phyloP scores from a whole-genome alignment of 305 asterid genomes.

The Fraxinus paxiana region DNA sequence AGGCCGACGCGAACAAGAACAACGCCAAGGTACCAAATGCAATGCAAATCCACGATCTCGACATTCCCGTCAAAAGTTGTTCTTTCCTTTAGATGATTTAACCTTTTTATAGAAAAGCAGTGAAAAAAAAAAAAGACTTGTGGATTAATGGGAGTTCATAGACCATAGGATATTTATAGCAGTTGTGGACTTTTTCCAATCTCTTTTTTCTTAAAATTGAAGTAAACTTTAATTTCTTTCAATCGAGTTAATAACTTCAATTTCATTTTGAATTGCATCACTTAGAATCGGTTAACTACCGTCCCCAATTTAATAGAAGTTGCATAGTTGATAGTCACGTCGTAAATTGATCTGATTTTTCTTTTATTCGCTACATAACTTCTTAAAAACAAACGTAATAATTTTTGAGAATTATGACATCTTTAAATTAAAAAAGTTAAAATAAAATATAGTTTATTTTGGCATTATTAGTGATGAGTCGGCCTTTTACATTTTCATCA shows the following conservation, averaged over 20 bases:
- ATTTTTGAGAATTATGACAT: too few species aligned
- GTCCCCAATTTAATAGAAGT: not conserved
- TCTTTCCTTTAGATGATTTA: not conserved
- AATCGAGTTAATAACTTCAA: too few species aligned
- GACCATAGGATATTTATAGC: not conserved
- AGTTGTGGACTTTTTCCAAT: not conserved
- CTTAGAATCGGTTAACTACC: not conserved
- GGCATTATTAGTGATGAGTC: too few species aligned
- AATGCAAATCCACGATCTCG: conserved; percentile 44
- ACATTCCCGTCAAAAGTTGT: conserved; percentile 31
- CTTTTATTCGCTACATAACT: too few species aligned
- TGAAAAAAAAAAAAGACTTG: not conserved
- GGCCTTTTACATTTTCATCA: too few species aligned
- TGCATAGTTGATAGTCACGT: not conserved
- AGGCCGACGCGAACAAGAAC: conserved; percentile 38
- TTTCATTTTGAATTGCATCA: not conserved
- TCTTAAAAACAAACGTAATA: too few species aligned
- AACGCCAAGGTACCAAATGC: conserved; percentile 37
- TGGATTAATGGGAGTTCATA: not conserved
- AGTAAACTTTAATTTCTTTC: too few species aligned
- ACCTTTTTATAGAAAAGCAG: not conserved
- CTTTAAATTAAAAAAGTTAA: too few species aligned
- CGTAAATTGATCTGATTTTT: too few species aligned
- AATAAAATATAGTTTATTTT: too few species aligned
- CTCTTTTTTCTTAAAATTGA: too few species aligned